These are phyloP conservation scores for Lichina pygmaea DNA, from an alignment of 495 filamentous ascomycete genomes.

Conservation along the genomic window DNA sequence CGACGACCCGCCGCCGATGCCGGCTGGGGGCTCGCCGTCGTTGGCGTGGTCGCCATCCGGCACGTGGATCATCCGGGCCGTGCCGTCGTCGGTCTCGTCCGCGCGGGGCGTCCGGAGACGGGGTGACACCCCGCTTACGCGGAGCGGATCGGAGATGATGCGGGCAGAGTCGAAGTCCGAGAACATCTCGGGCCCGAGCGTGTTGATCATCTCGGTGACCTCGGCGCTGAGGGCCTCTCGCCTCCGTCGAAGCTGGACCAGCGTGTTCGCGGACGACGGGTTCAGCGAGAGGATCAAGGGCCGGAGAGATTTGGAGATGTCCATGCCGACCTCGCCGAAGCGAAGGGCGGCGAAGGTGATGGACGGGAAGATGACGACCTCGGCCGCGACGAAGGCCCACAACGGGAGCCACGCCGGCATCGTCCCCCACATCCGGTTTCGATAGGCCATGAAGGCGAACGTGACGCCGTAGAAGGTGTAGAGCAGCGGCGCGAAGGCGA, in stretches of 20 bases:
- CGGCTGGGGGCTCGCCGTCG: constrained; percentile 1
- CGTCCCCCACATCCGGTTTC: constrained; percentile 52
- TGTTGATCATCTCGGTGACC: constrained; percentile 81
- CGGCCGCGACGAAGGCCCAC: constrained; percentile 42
- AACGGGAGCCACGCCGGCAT: constrained; percentile 59
- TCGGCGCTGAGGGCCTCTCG: constrained; percentile 51
- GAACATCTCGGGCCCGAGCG: constrained; percentile 84
- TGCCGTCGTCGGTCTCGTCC: not conserved
- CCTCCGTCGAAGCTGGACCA: constrained; percentile 48
- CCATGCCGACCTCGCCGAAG: constrained; percentile 93
- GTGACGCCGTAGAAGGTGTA: constrained; percentile 56
- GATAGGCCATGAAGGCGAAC: constrained; percentile 52
- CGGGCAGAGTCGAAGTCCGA: constrained; percentile 77
- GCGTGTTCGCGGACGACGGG: constrained; percentile 57
- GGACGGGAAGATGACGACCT: constrained; percentile 55
- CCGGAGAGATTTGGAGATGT: constrained; percentile 82
- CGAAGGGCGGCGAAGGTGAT: constrained; percentile 86
- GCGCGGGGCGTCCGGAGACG: constrained; percentile 5
- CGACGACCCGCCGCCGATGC: constrained; percentile 12
- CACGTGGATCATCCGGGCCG: not conserved
- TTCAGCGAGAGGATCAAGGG: constrained; percentile 75
- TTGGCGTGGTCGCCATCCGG: constrained; percentile 4
- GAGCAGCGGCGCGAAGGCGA: constrained; percentile 65
- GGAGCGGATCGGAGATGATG: constrained; percentile 39
- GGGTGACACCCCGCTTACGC: constrained; percentile 18